Evolutionary conservation across 257 asterid species (phyloP).

Genomic region (Solanum microdontum): DNA sequence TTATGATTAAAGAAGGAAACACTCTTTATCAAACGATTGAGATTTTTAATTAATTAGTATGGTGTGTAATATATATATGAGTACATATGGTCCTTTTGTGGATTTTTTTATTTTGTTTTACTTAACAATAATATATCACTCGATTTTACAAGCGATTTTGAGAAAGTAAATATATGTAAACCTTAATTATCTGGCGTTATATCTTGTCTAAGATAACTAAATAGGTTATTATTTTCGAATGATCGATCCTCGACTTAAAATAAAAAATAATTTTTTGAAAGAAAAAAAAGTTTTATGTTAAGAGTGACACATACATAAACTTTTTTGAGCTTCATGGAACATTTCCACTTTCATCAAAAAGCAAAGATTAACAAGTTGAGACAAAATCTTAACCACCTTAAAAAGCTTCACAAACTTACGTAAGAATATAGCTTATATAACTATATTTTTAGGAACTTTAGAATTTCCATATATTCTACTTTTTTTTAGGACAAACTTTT

Average conservation of each 20-base stretch:
- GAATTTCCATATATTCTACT: constrained; percentile 14
- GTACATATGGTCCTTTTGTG: background rate
- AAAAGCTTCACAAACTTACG: background rate
- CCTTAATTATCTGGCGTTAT: too few relatives aligned
- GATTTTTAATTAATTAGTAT: too few relatives aligned
- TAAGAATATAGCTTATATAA: background rate
- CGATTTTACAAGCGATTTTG: background rate
- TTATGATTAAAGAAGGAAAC: background rate
- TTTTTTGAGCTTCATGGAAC: background rate
- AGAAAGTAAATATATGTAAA: background rate
- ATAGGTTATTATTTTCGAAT: background rate
- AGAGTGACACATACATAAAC: background rate
- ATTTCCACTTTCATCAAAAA: background rate
- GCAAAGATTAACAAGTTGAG: background rate
- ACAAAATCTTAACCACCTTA: background rate
- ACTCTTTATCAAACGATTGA: too few relatives aligned
- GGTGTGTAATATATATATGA: background rate
- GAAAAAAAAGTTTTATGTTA: background rate
- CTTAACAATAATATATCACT: too few relatives aligned
- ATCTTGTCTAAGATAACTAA: too few relatives aligned
- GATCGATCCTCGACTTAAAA: too few relatives aligned
- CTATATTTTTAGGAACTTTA: background rate
- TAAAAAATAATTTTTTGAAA: too few relatives aligned
- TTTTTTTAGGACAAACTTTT: constrained; percentile 12
- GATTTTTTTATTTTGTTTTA: too few relatives aligned